phyloP scores from a whole-genome alignment of 2,329 filamentous ascomycete species.

The Bipolaris cookei region DNA sequence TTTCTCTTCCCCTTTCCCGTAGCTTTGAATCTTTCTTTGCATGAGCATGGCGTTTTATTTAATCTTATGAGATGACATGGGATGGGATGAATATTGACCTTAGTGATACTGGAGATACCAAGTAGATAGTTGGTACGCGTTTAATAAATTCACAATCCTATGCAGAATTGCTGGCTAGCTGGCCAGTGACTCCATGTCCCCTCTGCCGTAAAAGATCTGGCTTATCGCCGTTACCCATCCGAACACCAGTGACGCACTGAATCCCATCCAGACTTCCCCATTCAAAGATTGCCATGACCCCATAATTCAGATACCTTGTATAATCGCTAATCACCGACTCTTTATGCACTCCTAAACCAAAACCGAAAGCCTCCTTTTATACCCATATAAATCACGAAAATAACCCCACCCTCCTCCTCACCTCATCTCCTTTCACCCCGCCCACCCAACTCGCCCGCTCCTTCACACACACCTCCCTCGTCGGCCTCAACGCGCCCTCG shows the following conservation, averaged over 20 bases:
- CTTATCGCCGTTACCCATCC: neutral
- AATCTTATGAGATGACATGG: neutral
- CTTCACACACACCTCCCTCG: conserved; percentile 60
- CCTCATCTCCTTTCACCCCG: conserved; percentile 6
- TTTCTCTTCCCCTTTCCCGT: neutral
- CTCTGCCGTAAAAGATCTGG: neutral
- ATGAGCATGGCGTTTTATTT: neutral
- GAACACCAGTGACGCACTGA: neutral
- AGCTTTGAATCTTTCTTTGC: neutral
- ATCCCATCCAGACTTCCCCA: neutral
- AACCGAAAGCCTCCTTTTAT: neutral
- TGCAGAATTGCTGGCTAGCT: neutral
- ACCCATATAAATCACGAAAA: neutral
- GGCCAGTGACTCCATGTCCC: neutral
- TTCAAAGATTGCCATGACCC: neutral
- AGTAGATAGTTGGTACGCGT: neutral
- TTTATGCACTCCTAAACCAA: no score
- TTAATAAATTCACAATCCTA: neutral
- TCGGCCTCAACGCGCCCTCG: conserved; percentile 63
- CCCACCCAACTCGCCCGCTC: conserved; percentile 59
- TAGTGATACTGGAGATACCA: neutral
- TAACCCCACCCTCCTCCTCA: neutral
- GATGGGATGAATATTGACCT: neutral
- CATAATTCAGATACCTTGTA: neutral
- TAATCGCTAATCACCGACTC: neutral